Percentiles rank a stretch among this genome's conserved stretches.
Evolutionary conservation across 2,329 filamentous ascomycete genomes (phyloP).

Genomic region (Fusarium siculi): DNA sequence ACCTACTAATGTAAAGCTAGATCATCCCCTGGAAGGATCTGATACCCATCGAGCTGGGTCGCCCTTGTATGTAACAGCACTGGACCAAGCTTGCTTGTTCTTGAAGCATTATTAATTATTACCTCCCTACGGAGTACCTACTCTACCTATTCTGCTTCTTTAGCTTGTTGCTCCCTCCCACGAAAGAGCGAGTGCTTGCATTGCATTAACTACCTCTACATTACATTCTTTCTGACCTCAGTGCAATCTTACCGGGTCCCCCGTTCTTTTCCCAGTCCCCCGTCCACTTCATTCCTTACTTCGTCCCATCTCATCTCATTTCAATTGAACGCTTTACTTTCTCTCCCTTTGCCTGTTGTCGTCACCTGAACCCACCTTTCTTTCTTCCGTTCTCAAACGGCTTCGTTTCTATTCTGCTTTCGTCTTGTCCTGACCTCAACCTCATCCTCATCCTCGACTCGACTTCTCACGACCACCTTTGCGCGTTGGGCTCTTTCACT

Average conservation of each 20-base stretch:
- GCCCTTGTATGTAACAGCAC: slow-evolving; percentile 21
- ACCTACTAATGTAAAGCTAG: neutral
- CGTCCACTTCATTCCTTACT: slow-evolving; percentile 26
- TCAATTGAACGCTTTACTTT: slow-evolving; percentile 16
- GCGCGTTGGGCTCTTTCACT: slow-evolving; percentile 34
- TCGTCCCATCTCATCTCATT: slow-evolving; percentile 35
- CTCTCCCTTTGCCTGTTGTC: slow-evolving; percentile 30
- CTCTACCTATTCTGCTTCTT: slow-evolving; percentile 2
- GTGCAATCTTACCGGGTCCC: slow-evolving; percentile 35
- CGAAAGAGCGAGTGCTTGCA: slow-evolving; percentile 7
- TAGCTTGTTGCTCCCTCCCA: slow-evolving; percentile 13
- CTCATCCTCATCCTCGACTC: neutral
- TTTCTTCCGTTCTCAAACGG: slow-evolving; percentile 25
- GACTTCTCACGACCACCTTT: slow-evolving; percentile 22
- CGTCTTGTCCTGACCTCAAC: slow-evolving; percentile 4
- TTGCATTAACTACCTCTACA: slow-evolving; percentile 1
- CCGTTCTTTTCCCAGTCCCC: slow-evolving; percentile 21
- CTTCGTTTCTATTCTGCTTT: slow-evolving; percentile 30
- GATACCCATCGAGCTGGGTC: slow-evolving; percentile 34
- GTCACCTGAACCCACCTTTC: slow-evolving; percentile 28
- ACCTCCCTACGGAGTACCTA: neutral
- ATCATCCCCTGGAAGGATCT: slow-evolving; percentile 12
- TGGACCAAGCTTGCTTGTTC: neutral
- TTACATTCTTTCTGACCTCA: slow-evolving; percentile 32
- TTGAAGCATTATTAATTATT: neutral